Evolutionary conservation across 371 early-diverging fungal species (phyloP), one percentile per base, ranked within the genome.

Genomic region (Actinomortierella ambigua): DNA sequence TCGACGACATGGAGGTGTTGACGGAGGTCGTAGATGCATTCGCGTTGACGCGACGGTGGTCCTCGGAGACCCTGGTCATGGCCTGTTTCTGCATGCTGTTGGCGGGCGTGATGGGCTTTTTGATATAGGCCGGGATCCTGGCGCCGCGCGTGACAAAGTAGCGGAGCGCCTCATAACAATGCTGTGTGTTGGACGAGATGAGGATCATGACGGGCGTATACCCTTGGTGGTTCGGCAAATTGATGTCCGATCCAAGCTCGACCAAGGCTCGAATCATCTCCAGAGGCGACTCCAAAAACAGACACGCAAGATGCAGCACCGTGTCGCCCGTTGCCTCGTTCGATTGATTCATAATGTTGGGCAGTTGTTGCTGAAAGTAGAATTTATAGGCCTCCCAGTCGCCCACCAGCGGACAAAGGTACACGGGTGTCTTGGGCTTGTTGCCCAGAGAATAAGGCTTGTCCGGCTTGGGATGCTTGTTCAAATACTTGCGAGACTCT

Each of bases 61-160:
- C 34, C 34, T 34, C 34, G 11, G 34, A 34, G 11, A 11, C 34
- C 11, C 34, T 34, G 27, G 66, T 50, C 51, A 73, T 56, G 4
- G 75, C 75, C 50, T 73, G 66, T 0, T 60, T 50, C 52, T 73
- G 75, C 3, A 67, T 63, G 34, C 68, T 73, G 20, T 67, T 73
- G 39, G 63, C 46, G 0, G 75, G 75, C 0, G 75, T 73, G 39
- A 73, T 73, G 11, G 75, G 75, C 18, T 67, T 73, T 23, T 51
- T 67, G 53, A 73, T 67, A 43, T 67, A 65, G 26, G 75, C 67
- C 0, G 75, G 75, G 50, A 73, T 73, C 2, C 75, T 67, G 7
- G 75, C 75, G 13, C 75, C 75, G 47, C 75, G 75, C 63, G 59
- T 66, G n/a, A 73, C 75, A 61, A 73, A 73, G 52, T 47, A 73